Evolutionary conservation across 768 basidiomycete species (phyloP).

Genomic region (Naganishia friedmannii): DNA sequence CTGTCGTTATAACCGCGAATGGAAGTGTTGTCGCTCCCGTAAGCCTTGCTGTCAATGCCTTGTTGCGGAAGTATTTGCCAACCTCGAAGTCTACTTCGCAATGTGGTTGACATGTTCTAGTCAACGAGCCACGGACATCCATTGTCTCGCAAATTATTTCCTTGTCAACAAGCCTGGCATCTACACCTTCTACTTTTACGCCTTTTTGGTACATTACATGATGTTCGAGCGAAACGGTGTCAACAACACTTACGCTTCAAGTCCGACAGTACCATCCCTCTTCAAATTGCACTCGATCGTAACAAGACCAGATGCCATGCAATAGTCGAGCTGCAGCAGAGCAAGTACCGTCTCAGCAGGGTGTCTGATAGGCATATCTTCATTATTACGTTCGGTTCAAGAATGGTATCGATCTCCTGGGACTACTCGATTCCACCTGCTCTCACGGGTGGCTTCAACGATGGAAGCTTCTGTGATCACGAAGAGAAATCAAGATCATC

Average conservation of each 20-base stretch:
- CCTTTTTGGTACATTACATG: constrained; percentile 43
- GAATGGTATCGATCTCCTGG: too few species aligned
- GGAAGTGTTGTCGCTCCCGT: constrained; percentile 76
- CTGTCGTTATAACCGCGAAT: constrained; percentile 29
- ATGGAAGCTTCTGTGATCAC: too few species aligned
- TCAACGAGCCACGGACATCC: constrained; percentile 52
- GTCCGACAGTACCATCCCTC: too few species aligned
- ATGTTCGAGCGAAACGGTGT: constrained; percentile 32
- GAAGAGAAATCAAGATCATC: too few species aligned
- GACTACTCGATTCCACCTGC: too few species aligned
- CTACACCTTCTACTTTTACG: constrained; percentile 80
- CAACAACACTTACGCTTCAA: constrained; percentile 33
- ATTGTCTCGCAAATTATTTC: constrained; percentile 64
- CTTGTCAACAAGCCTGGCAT: constrained; percentile 66
- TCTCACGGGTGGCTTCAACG: too few species aligned
- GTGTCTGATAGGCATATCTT: too few species aligned
- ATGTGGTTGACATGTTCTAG: constrained; percentile 59
- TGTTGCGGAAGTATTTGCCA: constrained; percentile 66
- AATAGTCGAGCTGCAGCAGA: too few species aligned
- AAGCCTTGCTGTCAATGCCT: constrained; percentile 78
- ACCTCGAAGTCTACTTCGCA: constrained; percentile 64
- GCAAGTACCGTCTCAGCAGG: too few species aligned
- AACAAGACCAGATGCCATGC: too few species aligned
- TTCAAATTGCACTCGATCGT: too few species aligned
- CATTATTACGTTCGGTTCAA: too few species aligned